These are phyloP conservation scores for Rhodotorula sp. DNA, from an alignment of 1,284 basidiomycete genomes.

Conservation along the genomic window DNA sequence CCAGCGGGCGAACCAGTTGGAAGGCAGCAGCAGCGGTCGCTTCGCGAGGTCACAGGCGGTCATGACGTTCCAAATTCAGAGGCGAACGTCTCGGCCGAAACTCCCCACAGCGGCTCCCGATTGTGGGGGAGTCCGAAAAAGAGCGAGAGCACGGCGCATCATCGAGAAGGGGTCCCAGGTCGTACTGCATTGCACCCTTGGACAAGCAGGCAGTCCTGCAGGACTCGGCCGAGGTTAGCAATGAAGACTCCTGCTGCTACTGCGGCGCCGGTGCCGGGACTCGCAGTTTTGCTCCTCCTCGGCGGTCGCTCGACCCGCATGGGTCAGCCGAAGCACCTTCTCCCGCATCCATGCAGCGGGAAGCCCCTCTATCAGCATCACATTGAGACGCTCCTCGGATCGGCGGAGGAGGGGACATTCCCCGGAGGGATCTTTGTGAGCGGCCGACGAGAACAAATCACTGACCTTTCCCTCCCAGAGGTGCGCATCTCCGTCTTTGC, in stretches of 20 bases:
- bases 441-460: slow-evolving; percentile 3
- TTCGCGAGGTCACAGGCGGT: no score
- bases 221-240: not conserved
- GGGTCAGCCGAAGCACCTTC: slow-evolving; percentile 15
- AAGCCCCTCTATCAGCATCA: slow-evolving; percentile 7
- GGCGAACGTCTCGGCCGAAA: no score
- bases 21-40: no score
- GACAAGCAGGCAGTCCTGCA: not conserved
- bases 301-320: slow-evolving; percentile 13
- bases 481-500: not conserved
- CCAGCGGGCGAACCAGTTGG: not conserved
- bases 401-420: not conserved
- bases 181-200: no score
- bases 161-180: not conserved
- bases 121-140: not conserved
- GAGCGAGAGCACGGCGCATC: slow-evolving; percentile 1
- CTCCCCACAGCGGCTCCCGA: not conserved
- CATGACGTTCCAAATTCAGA: no score
- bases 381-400: not conserved
- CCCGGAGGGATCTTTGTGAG: slow-evolving; percentile 8
- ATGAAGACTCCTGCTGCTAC: not conserved
- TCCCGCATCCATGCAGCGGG: not conserved
- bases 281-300: slow-evolving; percentile 9
- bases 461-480: not conserved
- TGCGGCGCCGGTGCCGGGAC: not conserved